These are phyloP conservation scores for Termitomyces sp. DNA, from an alignment of 768 basidiomycete species.

Conservation along the genomic window DNA sequence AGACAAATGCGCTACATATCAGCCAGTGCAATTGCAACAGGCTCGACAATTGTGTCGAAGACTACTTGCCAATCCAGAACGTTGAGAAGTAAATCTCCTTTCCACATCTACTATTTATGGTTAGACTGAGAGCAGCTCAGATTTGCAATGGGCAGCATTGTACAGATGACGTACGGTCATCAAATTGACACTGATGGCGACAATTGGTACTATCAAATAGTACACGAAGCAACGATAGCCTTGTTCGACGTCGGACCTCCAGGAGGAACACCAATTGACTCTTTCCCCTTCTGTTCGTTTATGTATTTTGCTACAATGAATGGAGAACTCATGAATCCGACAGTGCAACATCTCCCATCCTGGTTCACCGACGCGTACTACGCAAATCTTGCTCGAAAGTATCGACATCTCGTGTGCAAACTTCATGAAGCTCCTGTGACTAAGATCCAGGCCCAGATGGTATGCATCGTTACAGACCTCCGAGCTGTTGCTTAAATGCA, in stretches of 20 bases:
- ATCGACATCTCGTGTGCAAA: background rate
- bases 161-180: conserved; percentile 20
- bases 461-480: background rate
- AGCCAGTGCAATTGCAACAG: conserved; percentile 4
- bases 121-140: background rate
- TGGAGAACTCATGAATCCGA: background rate
- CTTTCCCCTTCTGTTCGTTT: background rate
- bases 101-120: background rate
- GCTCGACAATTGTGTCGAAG: background rate
- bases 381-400: conserved; percentile 11
- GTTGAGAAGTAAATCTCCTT: background rate
- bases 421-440: conserved; percentile 6
- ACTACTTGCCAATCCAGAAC: background rate
- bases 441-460: conserved; percentile 5
- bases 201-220: conserved; percentile 16
- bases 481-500: background rate
- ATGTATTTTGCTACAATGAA: background rate
- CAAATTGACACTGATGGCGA: conserved; percentile 12
- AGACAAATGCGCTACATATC: conserved; percentile 5
- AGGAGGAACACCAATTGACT: conserved; percentile 5
- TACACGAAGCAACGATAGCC: conserved; percentile 3
- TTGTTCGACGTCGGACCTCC: conserved; percentile 8
- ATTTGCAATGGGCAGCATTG: conserved; percentile 18
- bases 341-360: conserved; percentile 15
- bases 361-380: conserved; percentile 19